phyloP scores from a whole-genome alignment of 345 rosid species.

The Aquilaria yunnanensis region DNA sequence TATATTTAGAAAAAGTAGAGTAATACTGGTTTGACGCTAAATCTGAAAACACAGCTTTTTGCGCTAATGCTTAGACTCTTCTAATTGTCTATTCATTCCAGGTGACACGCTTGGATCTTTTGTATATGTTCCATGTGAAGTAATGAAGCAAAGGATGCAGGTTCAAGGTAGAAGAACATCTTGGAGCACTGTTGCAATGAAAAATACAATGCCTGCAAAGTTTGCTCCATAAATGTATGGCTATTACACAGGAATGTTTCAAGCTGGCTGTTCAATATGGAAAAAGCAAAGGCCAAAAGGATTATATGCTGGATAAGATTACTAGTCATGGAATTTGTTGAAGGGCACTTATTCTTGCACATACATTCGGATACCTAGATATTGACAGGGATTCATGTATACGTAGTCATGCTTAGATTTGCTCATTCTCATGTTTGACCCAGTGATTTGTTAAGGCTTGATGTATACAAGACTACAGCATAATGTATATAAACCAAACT shows the following conservation, averaged over 20 bases:
- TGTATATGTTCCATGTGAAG: constrained; percentile 94
- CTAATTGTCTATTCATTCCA: constrained; percentile 32
- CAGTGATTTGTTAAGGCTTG: too few relatives aligned
- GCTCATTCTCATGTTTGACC: too few relatives aligned
- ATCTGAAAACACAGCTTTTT: too few relatives aligned
- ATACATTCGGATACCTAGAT: too few relatives aligned
- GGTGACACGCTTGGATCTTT: constrained; percentile 97
- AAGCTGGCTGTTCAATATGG: constrained; percentile 82
- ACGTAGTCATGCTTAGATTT: too few relatives aligned
- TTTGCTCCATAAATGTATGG: constrained; percentile 56
- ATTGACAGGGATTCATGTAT: too few relatives aligned
- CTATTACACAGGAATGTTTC: constrained; percentile 80
- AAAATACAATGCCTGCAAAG: constrained; percentile 31
- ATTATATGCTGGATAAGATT: constrained; percentile 76
- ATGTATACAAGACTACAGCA: too few relatives aligned
- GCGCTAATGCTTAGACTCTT: constrained; percentile 13
- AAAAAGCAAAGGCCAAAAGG: constrained; percentile 84
- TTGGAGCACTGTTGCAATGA: constrained; percentile 50
- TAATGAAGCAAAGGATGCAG: constrained; percentile 97
- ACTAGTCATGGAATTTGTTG: neutral
- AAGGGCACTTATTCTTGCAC: too few relatives aligned
- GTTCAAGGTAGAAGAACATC: constrained; percentile 79
- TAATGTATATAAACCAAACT: too few relatives aligned
- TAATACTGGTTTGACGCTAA: too few relatives aligned
- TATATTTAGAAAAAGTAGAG: too few relatives aligned